Evolutionary conservation across 176 grass and related monocot species (phyloP), one percentile per base, ranked within the genome.

Genomic region (Urochloa ruziziensis): DNA sequence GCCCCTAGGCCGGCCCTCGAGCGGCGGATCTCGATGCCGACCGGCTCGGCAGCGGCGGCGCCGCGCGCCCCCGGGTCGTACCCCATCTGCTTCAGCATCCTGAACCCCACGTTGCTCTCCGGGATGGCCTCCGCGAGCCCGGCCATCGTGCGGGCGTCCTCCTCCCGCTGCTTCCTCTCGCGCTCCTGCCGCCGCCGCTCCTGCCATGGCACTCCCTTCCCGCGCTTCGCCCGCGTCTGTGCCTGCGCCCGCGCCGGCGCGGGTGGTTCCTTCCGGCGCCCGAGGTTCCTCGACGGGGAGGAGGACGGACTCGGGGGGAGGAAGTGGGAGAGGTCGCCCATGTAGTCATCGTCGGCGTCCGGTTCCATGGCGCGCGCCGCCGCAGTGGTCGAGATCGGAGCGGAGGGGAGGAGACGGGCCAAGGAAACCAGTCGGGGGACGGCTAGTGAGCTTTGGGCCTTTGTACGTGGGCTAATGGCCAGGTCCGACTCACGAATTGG

Each of bases 21-120:
- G 42, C 91, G 87, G 48, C 89, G 89, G 77, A 94, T 96, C 84
- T 91, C 89, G 75, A 99, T 85, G 23, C 87, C 89, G 19, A 95
- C 91, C 40, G 91, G 91, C 43, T 98, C 85, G 4, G 83, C 66
- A 49, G 35, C 79, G 34, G 83, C 66, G 57, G 35, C 79, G 34
- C 29, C 80, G 59, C 86, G 79, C 29, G 71, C 66, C n/a, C 62
- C 84, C 21, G 59, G 90, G 63, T 73, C 83, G 76, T 94, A 98
- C 53, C 93, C 96, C 93, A 98, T 98, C 89, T 79, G 85, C 79
- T 57, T 92, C 69, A 98, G 43, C 76, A 98, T 80, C 91, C 74
- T 94, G 80, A 98, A 98, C n/a, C 96, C 91, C 17, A 99, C 87
- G 80, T 94, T 99, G 83, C 85, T 90, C 68, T 91, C 93, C 19